A percentile compares a stretch with the other conserved stretches of the same genome.
Evolutionary conservation across 2,329 filamentous ascomycete species (phyloP).

Genomic region (Sarocladium oryzae): DNA sequence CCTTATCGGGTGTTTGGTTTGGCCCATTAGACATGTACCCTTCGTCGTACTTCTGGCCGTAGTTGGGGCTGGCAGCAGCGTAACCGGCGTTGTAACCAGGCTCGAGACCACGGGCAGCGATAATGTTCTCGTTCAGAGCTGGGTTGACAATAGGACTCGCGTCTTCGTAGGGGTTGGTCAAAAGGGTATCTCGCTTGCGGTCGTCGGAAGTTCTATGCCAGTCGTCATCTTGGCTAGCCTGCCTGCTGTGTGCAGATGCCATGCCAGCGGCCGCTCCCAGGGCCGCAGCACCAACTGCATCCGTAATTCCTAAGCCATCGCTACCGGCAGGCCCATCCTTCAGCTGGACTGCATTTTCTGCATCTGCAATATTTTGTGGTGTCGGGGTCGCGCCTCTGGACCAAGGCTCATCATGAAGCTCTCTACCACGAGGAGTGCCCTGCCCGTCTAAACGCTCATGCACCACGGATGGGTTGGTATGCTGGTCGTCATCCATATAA

Average conservation of each 20-base stretch:
- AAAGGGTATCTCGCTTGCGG: slow-evolving; percentile 57
- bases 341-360: slow-evolving; percentile 16
- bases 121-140: slow-evolving; percentile 43
- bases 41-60: slow-evolving; percentile 65
- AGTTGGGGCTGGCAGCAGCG: slow-evolving; percentile 50
- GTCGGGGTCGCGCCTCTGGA: slow-evolving; percentile 49
- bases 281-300: slow-evolving; percentile 48
- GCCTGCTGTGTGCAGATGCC: slow-evolving; percentile 42
- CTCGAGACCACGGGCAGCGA: slow-evolving; percentile 32
- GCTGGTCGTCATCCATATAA: slow-evolving; percentile 60
- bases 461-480: slow-evolving; percentile 76
- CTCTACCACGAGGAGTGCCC: not conserved
- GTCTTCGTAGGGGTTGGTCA: slow-evolving; percentile 63
- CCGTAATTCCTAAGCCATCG: slow-evolving; percentile 37
- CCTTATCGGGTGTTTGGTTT: slow-evolving; percentile 42
- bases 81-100: slow-evolving; percentile 37
- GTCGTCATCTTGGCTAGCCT: slow-evolving; percentile 54
- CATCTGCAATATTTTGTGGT: slow-evolving; percentile 17
- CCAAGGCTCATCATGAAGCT: slow-evolving; percentile 27
- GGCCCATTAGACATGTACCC: slow-evolving; percentile 79
- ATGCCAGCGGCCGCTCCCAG: slow-evolving; percentile 43
- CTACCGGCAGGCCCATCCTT: slow-evolving; percentile 16
- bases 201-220: slow-evolving; percentile 58
- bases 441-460: slow-evolving; percentile 56
- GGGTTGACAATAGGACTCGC: slow-evolving; percentile 55